Evolutionary conservation across 108 stramenopile genomes (phyloP), one percentile per base, ranked within the genome.

Genomic region (Stephanodiscus triporus): DNA sequence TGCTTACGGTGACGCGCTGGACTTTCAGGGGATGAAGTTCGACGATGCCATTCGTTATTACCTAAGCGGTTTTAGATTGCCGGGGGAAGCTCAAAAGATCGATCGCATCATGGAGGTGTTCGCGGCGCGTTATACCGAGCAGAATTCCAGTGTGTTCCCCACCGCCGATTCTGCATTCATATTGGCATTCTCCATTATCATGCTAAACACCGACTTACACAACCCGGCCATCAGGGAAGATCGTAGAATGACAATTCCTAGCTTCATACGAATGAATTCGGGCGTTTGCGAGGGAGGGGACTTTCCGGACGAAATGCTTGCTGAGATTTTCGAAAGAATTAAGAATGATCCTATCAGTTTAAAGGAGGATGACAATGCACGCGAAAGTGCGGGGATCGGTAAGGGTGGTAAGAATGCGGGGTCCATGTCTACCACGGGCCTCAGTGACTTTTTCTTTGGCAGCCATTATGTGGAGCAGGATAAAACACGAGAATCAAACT

Each of bases 71-170:
- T 99, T 99, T 74, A 89, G 99, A 32, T 81, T 99, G 19, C 99
- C 99, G 24, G 99, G 99, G 11, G 99, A 99, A 88, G 99, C 99
- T 6, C 99, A 99, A 75, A 99, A 99, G 87, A 99, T 99, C 82
- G 99, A 99, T 76, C 98, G 99, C 32, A 98, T 99, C 68, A 98
- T 99, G 97, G 99, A 99, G 73, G 97, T 96, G 48, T 99, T 98
- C 81, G 97, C 98, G 17, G 99, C 96, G 77, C 84, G 93, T 9
- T 99, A 93, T 80, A 95, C 86, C 34, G 78, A 81, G 45, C 95
- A 97, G 70, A 97, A 97, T 78, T 81, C 86, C 8, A 73, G 63
- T 30, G 88, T 87, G 11, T 98, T 99, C 72, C 96, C 99, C 6
- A 86, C 83, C 23, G 96, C 98, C 9, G 99, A 99, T 78, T 89